These are phyloP conservation scores for Teratosphaeria pseudoeucalypti DNA, from an alignment of 2,329 filamentous ascomycete species.

Conservation along the genomic window DNA sequence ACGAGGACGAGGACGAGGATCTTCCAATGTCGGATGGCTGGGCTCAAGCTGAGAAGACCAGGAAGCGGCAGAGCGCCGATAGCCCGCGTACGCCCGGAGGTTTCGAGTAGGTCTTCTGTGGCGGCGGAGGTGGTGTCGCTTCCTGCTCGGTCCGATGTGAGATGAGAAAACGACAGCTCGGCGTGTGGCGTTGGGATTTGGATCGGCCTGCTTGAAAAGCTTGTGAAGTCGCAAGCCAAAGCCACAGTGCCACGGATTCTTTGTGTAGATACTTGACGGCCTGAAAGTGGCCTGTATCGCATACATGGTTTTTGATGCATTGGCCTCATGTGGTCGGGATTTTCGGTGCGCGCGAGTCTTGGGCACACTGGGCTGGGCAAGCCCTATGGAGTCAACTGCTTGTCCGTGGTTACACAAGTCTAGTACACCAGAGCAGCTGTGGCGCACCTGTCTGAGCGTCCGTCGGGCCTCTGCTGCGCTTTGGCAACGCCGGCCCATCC, in stretches of 20 bases:
- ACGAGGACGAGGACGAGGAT: conserved; percentile 11
- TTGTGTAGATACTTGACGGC: background rate
- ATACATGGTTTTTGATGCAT: background rate
- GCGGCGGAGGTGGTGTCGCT: background rate
- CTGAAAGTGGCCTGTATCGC: background rate
- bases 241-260: background rate
- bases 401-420: background rate
- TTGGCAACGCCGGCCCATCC: background rate
- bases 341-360: background rate
- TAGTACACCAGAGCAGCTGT: background rate
- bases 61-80: conserved; percentile 9
- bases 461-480: background rate
- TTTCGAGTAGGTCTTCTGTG: conserved; percentile 16
- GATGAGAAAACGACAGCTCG: background rate
- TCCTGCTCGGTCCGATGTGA: background rate
- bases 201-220: background rate
- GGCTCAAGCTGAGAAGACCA: conserved; percentile 14
- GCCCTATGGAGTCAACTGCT: background rate
- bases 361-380: background rate
- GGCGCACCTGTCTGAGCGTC: background rate
- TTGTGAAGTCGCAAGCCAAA: background rate
- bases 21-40: conserved; percentile 12
- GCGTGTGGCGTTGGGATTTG: background rate
- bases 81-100: conserved; percentile 22
- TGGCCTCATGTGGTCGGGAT: background rate